Base-by-base conservation (phyloP, 441 rosid genomes). In the Pelargonium australe region DNA sequence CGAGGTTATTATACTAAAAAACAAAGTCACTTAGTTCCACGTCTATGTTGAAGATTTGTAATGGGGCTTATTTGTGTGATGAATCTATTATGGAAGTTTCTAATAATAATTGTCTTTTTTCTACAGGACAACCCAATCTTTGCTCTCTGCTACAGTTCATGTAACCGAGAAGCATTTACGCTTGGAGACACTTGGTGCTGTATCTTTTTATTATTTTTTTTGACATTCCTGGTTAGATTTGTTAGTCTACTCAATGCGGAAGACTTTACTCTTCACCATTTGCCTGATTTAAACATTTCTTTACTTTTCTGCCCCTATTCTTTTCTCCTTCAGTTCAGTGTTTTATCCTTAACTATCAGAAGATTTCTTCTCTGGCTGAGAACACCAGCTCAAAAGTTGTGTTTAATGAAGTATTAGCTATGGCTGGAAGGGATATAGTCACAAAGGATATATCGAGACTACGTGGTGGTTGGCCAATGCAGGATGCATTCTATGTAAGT, bases 391-490 rank as follows among this genome's bases (percentile, higher is more conserved):
- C 95, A 57, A 83, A 85, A 69, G 77, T 89, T 73, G 97, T 90
- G 68, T 92, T 95, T 68, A 79, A 86, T 76, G 98, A 92, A 85
- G 97, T 92, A 64, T 82, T 95, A 83, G 85, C 85, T 68, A 73
- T 89, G 79, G 95, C 99, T 72, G 98, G 87, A 76, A 90, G 76
- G 86, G 99, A 95, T 76, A 85, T 92, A 70, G 81, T 82, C 77
- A 95, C 99, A 14, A 95, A 95, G 85, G 98, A 95, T 81, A 89
- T 95, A 83, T 85, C 98, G 73, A 88, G 99, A 80, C 73, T 95
- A 76, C 96, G 98, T 79, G 98, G 98, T 77, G 99, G 98, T 77
- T 95, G 99, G 99, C 91, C 98, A 72, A 86, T 95, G 99, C 99
- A 90, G 79, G 97, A 95, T 79, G 95, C 87, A 70, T 95, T 95